A percentile compares a stretch with the other conserved stretches of the same genome.
Evolutionary conservation across 148 eudicot species (phyloP).

Genomic region (Amaranthus palmeri): DNA sequence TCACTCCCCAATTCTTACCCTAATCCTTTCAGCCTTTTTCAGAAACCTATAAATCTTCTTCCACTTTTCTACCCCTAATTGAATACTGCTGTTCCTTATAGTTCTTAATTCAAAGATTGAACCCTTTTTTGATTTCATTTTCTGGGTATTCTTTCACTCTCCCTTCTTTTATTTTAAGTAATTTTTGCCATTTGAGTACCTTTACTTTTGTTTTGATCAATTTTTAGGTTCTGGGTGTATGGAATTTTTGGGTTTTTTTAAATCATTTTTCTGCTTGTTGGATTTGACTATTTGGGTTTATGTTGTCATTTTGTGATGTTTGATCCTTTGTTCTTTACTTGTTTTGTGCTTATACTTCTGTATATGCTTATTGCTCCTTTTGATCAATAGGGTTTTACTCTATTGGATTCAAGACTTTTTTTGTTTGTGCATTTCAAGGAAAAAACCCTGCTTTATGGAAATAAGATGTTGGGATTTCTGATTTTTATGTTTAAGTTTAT

Average conservation of each 20-base stretch:
- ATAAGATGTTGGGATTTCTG: slow-evolving; percentile 2
- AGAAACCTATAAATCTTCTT: too few relatives aligned
- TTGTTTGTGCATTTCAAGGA: neutral
- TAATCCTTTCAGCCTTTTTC: neutral
- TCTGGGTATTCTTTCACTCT: neutral
- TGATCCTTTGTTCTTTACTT: neutral
- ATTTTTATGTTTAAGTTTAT: neutral
- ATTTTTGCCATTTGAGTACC: neutral
- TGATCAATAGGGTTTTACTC: neutral
- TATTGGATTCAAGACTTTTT: neutral
- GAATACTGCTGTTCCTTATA: neutral
- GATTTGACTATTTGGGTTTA: slow-evolving; percentile 3
- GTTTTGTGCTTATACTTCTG: neutral
- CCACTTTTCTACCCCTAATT: neutral
- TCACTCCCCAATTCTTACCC: neutral
- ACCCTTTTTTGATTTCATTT: slow-evolving; percentile 7
- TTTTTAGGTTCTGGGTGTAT: slow-evolving; percentile 16
- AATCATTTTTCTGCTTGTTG: neutral
- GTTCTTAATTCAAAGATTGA: neutral
- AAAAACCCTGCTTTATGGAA: neutral
- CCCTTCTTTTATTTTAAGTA: neutral
- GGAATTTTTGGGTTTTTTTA: neutral
- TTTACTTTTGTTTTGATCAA: neutral
- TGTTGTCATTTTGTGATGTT: neutral
- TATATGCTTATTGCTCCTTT: neutral